These are phyloP conservation scores for Lojkania enalia DNA, from an alignment of 2,329 filamentous ascomycete species.

Conservation along the genomic window DNA sequence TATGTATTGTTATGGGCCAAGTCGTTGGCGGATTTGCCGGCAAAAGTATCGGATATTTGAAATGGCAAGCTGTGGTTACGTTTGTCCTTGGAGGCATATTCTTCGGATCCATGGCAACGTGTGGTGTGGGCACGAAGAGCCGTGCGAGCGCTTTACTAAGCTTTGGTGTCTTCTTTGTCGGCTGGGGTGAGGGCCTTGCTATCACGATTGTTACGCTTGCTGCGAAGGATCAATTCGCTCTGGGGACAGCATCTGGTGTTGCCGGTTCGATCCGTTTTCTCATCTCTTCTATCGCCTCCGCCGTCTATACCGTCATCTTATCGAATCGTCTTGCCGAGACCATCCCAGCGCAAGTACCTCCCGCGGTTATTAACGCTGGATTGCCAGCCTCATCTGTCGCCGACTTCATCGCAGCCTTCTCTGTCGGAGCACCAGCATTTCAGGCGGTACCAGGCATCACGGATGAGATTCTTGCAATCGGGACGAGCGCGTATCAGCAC, in stretches of 20 bases:
- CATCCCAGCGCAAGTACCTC: conserved; percentile 35
- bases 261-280: conserved; percentile 45
- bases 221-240: conserved; percentile 40
- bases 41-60: conserved; percentile 33
- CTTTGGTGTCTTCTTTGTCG: conserved; percentile 42
- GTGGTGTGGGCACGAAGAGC: conserved; percentile 29
- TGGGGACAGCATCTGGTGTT: conserved; percentile 43
- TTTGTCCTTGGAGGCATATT: conserved; percentile 34
- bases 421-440: conserved; percentile 27
- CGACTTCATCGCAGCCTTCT: conserved; percentile 35
- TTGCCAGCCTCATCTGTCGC: conserved; percentile 37
- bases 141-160: conserved; percentile 33
- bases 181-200: conserved; percentile 42
- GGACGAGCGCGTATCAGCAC: conserved; percentile 35
- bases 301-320: conserved; percentile 42
- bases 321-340: conserved; percentile 38
- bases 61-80: conserved; percentile 38
- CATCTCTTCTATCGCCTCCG: conserved; percentile 39
- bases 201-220: conserved; percentile 43
- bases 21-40: conserved; percentile 19
- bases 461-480: conserved; percentile 32
- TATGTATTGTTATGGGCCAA: conserved; percentile 18
- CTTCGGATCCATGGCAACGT: conserved; percentile 35
- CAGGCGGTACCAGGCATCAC: conserved; percentile 37
- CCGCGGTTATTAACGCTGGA: conserved; percentile 38